phyloP scores from a whole-genome alignment of 805 yeast species.

The Phaffomyces opuntiae region DNA sequence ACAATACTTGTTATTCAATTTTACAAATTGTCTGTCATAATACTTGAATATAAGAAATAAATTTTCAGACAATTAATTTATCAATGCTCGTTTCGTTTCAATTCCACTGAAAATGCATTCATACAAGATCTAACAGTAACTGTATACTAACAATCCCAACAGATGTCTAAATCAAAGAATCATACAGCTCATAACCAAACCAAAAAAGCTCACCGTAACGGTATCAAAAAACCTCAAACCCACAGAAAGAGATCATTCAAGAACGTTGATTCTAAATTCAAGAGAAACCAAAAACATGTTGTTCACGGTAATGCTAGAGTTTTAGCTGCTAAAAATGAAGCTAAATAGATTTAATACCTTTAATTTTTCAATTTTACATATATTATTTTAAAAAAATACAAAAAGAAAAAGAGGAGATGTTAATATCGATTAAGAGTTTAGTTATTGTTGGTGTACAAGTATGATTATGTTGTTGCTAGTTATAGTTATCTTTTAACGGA shows the following conservation, averaged over 20 bases:
- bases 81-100: neutral
- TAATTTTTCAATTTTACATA: neutral
- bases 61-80: too few species aligned
- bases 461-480: neutral
- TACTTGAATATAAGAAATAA: too few species aligned
- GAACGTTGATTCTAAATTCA: slow-evolving; percentile 99
- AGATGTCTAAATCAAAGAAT: slow-evolving; percentile 99
- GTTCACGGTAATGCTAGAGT: slow-evolving; percentile 96
- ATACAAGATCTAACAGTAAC: neutral
- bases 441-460: neutral
- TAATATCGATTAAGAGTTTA: neutral
- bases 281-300: slow-evolving; percentile 99
- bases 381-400: neutral
- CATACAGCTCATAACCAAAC: slow-evolving; percentile 99
- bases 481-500: slow-evolving; percentile 10
- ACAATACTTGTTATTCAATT: too few species aligned
- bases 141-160: slow-evolving; percentile 27
- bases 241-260: slow-evolving; percentile 96
- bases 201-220: slow-evolving; percentile 99
- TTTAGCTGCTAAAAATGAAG: slow-evolving; percentile 72
- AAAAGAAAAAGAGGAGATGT: neutral
- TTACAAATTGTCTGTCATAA: too few species aligned
- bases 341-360: slow-evolving; percentile 11
- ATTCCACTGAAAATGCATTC: too few species aligned
- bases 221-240: slow-evolving; percentile 99